These are phyloP conservation scores for Poteriospumella lacustris DNA, from an alignment of 108 stramenopile genomes.

Conservation along the genomic window DNA sequence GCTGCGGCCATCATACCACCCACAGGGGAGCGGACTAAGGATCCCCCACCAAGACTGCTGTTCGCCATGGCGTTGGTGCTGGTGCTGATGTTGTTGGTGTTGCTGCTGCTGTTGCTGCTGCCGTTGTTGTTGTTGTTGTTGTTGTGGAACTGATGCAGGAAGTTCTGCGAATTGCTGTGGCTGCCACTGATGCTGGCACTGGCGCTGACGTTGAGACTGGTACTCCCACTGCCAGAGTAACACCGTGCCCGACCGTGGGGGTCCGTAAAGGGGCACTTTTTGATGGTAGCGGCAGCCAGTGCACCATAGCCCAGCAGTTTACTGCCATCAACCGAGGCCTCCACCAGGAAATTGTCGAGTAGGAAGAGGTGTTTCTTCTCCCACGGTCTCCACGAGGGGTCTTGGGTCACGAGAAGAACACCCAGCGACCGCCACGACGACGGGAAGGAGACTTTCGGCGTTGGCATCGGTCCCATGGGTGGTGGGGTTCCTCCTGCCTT, in stretches of 20 bases:
- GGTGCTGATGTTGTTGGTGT: neutral
- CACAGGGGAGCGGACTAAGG: too few species aligned
- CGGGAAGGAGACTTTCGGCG: neutral
- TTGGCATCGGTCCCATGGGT: neutral
- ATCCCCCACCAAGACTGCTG: too few species aligned
- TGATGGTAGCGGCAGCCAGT: neutral
- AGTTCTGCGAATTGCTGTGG: neutral
- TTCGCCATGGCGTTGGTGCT: too few species aligned
- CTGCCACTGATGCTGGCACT: neutral
- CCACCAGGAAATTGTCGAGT: neutral
- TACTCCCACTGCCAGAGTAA: neutral
- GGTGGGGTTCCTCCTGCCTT: neutral
- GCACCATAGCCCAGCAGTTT: neutral
- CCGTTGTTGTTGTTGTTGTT: neutral
- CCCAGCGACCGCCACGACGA: neutral
- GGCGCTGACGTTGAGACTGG: too few species aligned
- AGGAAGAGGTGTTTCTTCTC: neutral
- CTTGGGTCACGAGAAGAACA: neutral
- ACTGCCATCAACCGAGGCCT: neutral
- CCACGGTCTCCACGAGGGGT: neutral
- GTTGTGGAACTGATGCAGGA: neutral
- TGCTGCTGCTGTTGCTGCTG: neutral
- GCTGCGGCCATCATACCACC: too few species aligned
- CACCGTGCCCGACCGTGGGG: neutral
- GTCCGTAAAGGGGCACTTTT: neutral